Conservation (phyloP, 2,329 filamentous ascomycete species). For the Onygena corvina region DNA sequence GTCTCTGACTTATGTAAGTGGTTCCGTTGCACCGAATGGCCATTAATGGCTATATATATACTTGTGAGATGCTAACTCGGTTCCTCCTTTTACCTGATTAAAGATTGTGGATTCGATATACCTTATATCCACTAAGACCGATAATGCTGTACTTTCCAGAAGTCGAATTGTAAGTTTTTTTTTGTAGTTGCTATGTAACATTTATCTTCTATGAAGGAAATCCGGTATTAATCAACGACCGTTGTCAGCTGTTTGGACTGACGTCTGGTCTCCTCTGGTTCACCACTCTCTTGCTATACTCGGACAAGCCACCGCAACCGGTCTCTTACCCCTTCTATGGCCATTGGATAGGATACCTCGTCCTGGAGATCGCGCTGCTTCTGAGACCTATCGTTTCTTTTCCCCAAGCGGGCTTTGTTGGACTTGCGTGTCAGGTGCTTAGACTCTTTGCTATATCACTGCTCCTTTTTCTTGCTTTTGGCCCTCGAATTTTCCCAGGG, state of each 20-base stretch:
- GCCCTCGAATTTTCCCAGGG: slow-evolving; percentile 6
- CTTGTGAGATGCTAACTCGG: background rate
- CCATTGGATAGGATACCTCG: slow-evolving; percentile 48
- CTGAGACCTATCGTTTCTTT: slow-evolving; percentile 27
- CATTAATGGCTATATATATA: background rate
- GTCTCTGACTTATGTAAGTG: slow-evolving; percentile 32
- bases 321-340: slow-evolving; percentile 52
- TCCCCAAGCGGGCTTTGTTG: slow-evolving; percentile 17
- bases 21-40: too few species aligned
- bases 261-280: slow-evolving; percentile 54
- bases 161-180: slow-evolving; percentile 14
- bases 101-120: slow-evolving; percentile 16
- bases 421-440: slow-evolving; percentile 16
- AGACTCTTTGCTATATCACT: slow-evolving; percentile 16
- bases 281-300: slow-evolving; percentile 45
- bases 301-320: slow-evolving; percentile 40
- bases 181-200: background rate
- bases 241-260: slow-evolving; percentile 42
- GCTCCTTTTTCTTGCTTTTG: slow-evolving; percentile 14
- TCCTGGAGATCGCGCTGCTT: slow-evolving; percentile 43
- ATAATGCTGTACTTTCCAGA: slow-evolving; percentile 4
- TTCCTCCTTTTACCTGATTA: background rate
- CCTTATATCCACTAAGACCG: slow-evolving; percentile 11
- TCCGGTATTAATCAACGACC: background rate
- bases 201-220: background rate